A percentile compares a stretch with the other conserved stretches of the same genome.
phyloP scores from a whole-genome alignment of 345 rosid genomes.

The Syzygium aromaticum region DNA sequence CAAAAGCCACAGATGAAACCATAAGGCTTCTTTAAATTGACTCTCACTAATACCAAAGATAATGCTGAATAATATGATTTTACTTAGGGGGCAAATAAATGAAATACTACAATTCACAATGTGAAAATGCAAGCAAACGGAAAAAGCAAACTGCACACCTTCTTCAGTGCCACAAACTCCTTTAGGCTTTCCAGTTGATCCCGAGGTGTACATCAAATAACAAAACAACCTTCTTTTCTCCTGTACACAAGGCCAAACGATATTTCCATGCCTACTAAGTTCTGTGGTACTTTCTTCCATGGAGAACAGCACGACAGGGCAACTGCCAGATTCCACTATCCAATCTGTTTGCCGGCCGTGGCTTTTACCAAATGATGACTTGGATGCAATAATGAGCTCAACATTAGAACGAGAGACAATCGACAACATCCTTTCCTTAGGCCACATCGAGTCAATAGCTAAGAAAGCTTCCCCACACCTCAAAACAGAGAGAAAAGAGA shows the following conservation, averaged over 20 bases:
- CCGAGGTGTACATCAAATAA: conserved; percentile 88
- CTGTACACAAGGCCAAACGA: conserved; percentile 49
- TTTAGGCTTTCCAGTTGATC: conserved; percentile 89
- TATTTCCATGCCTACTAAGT: conserved; percentile 1
- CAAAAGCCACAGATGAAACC: not conserved
- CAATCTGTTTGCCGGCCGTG: conserved; percentile 31
- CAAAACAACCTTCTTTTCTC: conserved; percentile 45
- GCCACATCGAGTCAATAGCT: conserved; percentile 88
- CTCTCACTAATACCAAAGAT: not conserved
- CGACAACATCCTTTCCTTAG: conserved; percentile 61
- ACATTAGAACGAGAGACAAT: conserved; percentile 39
- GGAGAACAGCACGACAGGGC: conserved; percentile 42
- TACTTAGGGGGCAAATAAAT: not conserved
- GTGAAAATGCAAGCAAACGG: not conserved
- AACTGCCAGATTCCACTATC: conserved; percentile 26
- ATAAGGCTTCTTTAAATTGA: not conserved
- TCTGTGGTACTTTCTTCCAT: conserved; percentile 28
- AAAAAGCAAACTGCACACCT: conserved; percentile 32
- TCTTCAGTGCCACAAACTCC: conserved; percentile 88
- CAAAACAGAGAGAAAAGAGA: conserved; percentile 70
- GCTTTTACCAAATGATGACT: conserved; percentile 28
- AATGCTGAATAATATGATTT: not conserved
- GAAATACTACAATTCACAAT: not conserved
- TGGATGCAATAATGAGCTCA: conserved; percentile 43
- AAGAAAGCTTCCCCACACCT: conserved; percentile 81